phyloP scores from a whole-genome alignment of 2,329 filamentous ascomycete genomes.

The Incumbomyces lentus region DNA sequence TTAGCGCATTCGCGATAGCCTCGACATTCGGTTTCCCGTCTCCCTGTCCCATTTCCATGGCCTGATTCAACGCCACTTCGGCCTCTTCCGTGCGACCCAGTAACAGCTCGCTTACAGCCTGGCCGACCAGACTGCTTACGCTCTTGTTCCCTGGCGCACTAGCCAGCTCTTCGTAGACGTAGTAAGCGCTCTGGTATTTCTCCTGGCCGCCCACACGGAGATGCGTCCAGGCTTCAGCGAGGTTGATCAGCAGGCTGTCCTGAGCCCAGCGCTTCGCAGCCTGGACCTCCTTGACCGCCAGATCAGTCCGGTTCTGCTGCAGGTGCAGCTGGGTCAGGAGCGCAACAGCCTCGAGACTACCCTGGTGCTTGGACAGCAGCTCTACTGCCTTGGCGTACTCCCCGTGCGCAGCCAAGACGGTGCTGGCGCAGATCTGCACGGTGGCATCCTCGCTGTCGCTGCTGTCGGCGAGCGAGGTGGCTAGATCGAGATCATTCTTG shows the following conservation, averaged over 20 bases:
- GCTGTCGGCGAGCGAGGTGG: conserved; percentile 55
- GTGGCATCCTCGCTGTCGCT: conserved; percentile 61
- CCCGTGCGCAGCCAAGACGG: conserved; percentile 66
- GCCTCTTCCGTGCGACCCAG: conserved; percentile 82
- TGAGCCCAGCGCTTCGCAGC: conserved; percentile 88
- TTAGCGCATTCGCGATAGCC: conserved; percentile 71
- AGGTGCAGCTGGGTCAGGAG: conserved; percentile 88
- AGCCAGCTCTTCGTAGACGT: conserved; percentile 93
- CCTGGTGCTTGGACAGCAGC: conserved; percentile 72
- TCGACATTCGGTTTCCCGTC: no score
- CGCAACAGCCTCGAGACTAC: conserved; percentile 67
- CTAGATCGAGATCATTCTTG: conserved; percentile 53
- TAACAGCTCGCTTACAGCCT: conserved; percentile 85
- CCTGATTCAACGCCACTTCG: conserved; percentile 73
- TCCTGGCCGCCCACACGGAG: conserved; percentile 84
- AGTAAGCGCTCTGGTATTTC: conserved; percentile 92
- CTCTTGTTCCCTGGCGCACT: conserved; percentile 74
- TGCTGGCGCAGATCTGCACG: conserved; percentile 75
- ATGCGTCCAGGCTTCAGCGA: conserved; percentile 92
- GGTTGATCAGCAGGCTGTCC: conserved; percentile 83
- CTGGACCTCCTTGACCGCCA: conserved; percentile 79
- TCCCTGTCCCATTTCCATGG: conserved; percentile 58
- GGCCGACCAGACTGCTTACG: conserved; percentile 65
- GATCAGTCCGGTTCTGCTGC: conserved; percentile 79
- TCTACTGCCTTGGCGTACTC: conserved; percentile 77